Evolutionary conservation across 2,329 filamentous ascomycete genomes (phyloP).

Genomic region (Calonectria multiphialidica): DNA sequence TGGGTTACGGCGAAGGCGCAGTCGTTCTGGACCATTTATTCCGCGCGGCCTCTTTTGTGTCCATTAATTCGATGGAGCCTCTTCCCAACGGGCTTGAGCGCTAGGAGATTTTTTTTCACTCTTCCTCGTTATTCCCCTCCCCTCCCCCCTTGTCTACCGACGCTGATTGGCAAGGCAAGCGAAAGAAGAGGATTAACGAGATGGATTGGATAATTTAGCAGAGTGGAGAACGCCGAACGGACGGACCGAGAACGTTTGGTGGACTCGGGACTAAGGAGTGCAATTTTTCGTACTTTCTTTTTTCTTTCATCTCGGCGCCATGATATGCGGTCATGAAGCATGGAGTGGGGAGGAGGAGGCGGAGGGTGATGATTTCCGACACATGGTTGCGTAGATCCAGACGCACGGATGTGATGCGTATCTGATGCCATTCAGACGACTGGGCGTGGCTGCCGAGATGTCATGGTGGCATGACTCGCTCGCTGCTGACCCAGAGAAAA

Average conservation of each 20-base stretch:
- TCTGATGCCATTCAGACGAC: background rate
- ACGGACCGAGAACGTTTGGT: conserved; percentile 1
- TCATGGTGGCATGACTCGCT: background rate
- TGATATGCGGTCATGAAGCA: background rate
- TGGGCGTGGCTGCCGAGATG: background rate
- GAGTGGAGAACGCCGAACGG: background rate
- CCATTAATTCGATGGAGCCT: background rate
- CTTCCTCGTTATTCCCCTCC: too few relatives aligned
- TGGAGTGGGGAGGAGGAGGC: background rate
- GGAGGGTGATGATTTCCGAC: background rate
- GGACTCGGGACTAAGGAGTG: background rate
- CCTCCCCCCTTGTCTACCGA: background rate
- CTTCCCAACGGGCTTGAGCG: background rate
- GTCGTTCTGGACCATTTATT: conserved; percentile 13
- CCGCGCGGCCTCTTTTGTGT: background rate
- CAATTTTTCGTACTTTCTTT: background rate
- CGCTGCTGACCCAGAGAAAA: background rate
- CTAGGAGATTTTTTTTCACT: conserved; percentile 10
- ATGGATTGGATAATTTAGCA: background rate
- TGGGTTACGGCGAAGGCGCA: background rate
- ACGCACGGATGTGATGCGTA: background rate
- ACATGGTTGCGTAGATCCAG: background rate
- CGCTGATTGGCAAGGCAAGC: conserved; percentile 1
- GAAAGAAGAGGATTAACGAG: background rate
- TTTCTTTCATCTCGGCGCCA: background rate